Evolutionary conservation across 2,329 filamentous ascomycete genomes (phyloP).

Genomic region (Hawksworthiomyces lignivorus): DNA sequence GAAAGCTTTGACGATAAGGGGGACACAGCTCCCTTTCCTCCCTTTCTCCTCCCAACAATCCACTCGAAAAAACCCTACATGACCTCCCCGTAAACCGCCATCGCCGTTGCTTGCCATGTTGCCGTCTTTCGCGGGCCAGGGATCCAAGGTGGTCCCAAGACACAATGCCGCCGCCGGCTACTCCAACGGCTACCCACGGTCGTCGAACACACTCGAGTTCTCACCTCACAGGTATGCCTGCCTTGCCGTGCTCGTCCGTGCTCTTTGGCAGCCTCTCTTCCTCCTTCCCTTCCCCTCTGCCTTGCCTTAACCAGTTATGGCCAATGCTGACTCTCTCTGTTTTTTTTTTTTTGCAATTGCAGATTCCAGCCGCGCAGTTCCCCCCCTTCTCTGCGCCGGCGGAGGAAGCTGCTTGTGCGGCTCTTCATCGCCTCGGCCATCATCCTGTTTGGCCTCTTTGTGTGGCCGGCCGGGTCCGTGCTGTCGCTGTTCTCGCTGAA

Average conservation of each 20-base stretch:
- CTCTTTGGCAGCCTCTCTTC: too few relatives aligned
- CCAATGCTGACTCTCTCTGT: too few relatives aligned
- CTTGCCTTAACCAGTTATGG: too few relatives aligned
- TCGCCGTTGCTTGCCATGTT: too few relatives aligned
- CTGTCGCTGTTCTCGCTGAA: conserved; percentile 61
- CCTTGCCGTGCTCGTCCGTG: too few relatives aligned
- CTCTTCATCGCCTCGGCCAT: conserved; percentile 52
- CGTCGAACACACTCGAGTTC: conserved; percentile 69
- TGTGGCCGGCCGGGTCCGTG: conserved; percentile 59
- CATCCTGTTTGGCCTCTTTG: conserved; percentile 63
- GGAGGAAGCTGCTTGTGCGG: conserved; percentile 65
- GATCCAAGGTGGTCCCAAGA: conserved; percentile 72
- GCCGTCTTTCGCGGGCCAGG: conserved; percentile 49
- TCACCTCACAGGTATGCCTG: conserved; percentile 74
- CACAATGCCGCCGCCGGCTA: conserved; percentile 63
- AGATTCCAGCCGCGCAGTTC: conserved; percentile 83
- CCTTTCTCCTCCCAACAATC: too few relatives aligned
- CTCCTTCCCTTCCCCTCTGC: not conserved
- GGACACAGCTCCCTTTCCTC: too few relatives aligned
- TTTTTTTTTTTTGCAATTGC: conserved; percentile 9
- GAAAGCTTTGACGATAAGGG: too few relatives aligned
- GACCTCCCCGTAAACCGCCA: too few relatives aligned
- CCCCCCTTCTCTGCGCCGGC: conserved; percentile 60
- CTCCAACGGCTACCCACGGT: conserved; percentile 74
- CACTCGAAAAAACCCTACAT: too few relatives aligned